Evolutionary conservation across 148 eudicot species (phyloP), one percentile per base, ranked within the genome.

Genomic region (Pharnaceum exiguum): DNA sequence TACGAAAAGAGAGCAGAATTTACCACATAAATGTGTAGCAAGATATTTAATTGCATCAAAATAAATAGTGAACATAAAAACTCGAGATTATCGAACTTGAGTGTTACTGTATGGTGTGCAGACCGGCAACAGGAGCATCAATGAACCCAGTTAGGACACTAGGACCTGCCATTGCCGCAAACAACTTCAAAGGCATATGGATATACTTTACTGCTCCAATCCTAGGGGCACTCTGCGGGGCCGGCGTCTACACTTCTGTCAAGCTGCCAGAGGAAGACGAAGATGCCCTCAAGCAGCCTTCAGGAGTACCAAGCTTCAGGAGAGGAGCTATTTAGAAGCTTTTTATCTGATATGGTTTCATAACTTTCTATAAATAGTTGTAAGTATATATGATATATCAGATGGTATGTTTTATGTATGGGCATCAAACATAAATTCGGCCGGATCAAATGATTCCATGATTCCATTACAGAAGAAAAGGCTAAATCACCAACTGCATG

Each of bases 141-240:
- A 93, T 93, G 98, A 93, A 93, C 49, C 98, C 96, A n/a, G 98
- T 83, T 42, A 79, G 98, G 71, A 93, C 88, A 46, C 32, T 93
- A 60, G 98, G 98, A 42, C 98, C 98, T 60, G 96, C 98, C 55
- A 71, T 88, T 77, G 96, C 90, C 13, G 90, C 77, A 63, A 77
- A 77, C 50, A 93, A 88, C 80, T 93, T 54, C 59, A 74, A 77
- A 75, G 95, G 70, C 52, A 57, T 93, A 59, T 93, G 96, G 98
- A 57, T 93, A 26, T 93, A 93, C 77, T 57, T 88, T 46, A 85
- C 82, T 55, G 90, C 97, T 47, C 97, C 95, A 19, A 44, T 87
- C 58, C 79, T 91, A 0, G 97, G 97, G 17, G 86, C 97, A 47
- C 84, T 91, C 26, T 80, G 81, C 32, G 97, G 97, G 47, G 97